phyloP scores from a whole-genome alignment of 108 stramenopile species.

The Fragilariopsis cylindrus region DNA sequence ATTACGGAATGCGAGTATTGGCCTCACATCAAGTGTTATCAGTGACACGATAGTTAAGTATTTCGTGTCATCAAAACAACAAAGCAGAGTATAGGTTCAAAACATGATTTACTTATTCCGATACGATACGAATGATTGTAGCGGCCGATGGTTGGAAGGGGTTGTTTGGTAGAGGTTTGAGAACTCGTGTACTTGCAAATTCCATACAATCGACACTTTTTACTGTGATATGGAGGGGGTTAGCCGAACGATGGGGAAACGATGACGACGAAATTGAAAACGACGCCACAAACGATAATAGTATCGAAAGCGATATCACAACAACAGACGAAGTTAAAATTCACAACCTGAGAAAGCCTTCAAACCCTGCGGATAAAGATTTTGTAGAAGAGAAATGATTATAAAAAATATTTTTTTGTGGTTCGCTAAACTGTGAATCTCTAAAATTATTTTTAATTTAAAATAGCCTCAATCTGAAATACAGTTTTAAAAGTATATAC shows the following conservation, averaged over 20 bases:
- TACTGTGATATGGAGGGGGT: conserved; percentile 80
- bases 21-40: conserved; percentile 71
- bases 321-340: no score
- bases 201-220: conserved; percentile 81
- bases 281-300: not conserved
- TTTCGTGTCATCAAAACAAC: conserved; percentile 89
- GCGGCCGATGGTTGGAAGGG: conserved; percentile 88
- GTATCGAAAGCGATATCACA: not conserved
- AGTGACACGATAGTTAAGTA: conserved; percentile 78
- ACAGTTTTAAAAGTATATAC: no score
- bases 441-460: no score
- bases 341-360: no score
- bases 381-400: no score
- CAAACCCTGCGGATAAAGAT: no score
- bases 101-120: conserved; percentile 60
- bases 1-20: conserved; percentile 70
- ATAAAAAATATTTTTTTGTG: no score
- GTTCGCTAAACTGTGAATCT: no score
- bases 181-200: conserved; percentile 80
- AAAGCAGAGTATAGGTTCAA: conserved; percentile 77
- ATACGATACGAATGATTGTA: conserved; percentile 71
- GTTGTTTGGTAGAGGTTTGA: conserved; percentile 76
- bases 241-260: conserved; percentile 55
- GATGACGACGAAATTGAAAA: not conserved
- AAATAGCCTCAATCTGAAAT: no score